Base-by-base conservation (phyloP, 2,329 filamentous ascomycete species). In the Albifimbria verrucaria region DNA sequence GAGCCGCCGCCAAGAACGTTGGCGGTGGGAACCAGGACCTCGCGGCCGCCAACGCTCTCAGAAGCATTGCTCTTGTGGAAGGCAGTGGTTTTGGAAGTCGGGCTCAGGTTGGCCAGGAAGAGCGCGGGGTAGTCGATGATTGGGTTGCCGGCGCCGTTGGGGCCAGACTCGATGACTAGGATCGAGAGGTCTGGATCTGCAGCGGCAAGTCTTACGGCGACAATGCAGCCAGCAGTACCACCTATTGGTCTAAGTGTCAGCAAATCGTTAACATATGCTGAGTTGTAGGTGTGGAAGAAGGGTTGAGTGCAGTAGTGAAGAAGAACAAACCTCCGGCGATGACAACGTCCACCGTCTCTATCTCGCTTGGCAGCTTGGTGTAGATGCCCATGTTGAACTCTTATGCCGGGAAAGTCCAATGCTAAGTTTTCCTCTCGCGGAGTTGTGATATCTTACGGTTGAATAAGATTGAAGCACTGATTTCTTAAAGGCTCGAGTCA, bases 81-180 rank as follows among this genome's bases (percentile, higher is more conserved):
- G 9, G 67, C 54, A 11, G 61, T 58, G 0, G 58, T 62, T 7
- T 60, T 62, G 49, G 55, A 59, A 0, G 57, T 57, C 1, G 65
- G 63, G 2, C 55, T 36, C 1, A 68, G 49, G 41, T 66, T 55
- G 3, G 51, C 53, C 12, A 66, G 48, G 48, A 62, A 65, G 18
- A 68, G 58, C 3, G 60, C 59, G 2, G 67, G 66, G 22, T 66
- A 59, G 24, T 59, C 56, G n/a, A 69, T 57, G 25, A 56, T 60
- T 2, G 61, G 60, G 10, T 65, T 57, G 12, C 64, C 57, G 22
- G 58, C 57, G 46, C 67, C 67, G 44, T 69, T 56, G 17, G 52
- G 58, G 3, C 68, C 68, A 3, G 61, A 56, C 25, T 70, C 68
- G n/a, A 70, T 62, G 18, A 70, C 48, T 4, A 70, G 55, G n/a